Percentiles rank a stretch among this genome's conserved stretches.
Conservation (phyloP, 495 filamentous ascomycete species). For the Tuber calosporum region DNA sequence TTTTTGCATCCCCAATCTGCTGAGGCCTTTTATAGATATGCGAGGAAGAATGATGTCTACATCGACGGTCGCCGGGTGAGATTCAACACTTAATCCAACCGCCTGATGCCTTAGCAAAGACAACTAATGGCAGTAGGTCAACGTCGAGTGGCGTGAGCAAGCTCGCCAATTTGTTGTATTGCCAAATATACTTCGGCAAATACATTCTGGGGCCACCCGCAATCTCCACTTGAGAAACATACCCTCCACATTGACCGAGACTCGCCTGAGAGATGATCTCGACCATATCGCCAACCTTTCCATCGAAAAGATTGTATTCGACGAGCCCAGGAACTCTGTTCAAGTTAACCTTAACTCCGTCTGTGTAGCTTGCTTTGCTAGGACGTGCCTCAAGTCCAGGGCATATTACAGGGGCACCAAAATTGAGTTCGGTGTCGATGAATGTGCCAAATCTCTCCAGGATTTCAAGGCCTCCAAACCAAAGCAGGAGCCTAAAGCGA, state of each 20-base stretch:
- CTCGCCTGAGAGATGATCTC: conserved; percentile 61
- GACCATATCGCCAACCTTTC: conserved; percentile 77
- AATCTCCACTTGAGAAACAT: conserved; percentile 62
- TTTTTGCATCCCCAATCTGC: conserved; percentile 62
- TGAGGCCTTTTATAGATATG: conserved; percentile 57
- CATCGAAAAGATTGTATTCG: conserved; percentile 59
- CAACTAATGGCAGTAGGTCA: conserved; percentile 50
- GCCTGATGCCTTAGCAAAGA: not conserved
- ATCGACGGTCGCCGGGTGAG: conserved; percentile 62
- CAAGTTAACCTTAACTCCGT: conserved; percentile 68
- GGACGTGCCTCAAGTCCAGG: conserved; percentile 72
- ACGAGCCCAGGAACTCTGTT: conserved; percentile 51
- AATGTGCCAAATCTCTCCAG: conserved; percentile 60
- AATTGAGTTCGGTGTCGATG: conserved; percentile 66
- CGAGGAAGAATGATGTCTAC: conserved; percentile 61
- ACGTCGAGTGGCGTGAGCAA: conserved; percentile 60
- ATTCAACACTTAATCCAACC: conserved; percentile 12
- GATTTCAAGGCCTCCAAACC: conserved; percentile 22
- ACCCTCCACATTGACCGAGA: conserved; percentile 55
- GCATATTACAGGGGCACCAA: conserved; percentile 63
- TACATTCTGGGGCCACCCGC: conserved; percentile 65
- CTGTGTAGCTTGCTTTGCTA: conserved; percentile 65
- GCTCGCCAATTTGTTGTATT: conserved; percentile 63
- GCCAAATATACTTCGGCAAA: conserved; percentile 59
- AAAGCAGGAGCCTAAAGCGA: conserved; percentile 21